These are phyloP conservation scores for Leishmania martiniquensis DNA, from an alignment of 208 protist genomes.

Conservation along the genomic window DNA sequence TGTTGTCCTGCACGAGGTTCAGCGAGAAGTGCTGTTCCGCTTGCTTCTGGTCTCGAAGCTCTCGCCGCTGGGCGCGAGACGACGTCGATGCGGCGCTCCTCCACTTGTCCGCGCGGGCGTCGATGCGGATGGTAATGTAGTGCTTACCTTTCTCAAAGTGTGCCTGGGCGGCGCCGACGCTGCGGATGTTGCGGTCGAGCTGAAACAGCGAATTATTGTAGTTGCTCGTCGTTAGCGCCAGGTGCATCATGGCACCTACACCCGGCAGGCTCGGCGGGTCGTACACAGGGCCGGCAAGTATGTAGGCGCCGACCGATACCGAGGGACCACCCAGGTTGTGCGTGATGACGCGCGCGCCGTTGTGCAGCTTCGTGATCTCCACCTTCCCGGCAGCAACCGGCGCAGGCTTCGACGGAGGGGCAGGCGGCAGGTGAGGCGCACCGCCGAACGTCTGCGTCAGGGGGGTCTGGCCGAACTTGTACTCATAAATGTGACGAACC, in stretches of 20 bases:
- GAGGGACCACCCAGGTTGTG: constrained; percentile 73
- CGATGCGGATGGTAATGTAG: constrained; percentile 79
- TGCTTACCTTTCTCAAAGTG: constrained; percentile 88
- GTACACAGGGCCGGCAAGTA: constrained; percentile 81
- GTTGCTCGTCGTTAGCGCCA: constrained; percentile 81
- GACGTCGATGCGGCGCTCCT: constrained; percentile 27
- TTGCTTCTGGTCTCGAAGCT: constrained; percentile 9
- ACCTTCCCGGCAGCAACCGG: constrained; percentile 34
- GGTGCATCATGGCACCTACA: constrained; percentile 74
- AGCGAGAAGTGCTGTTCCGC: constrained; percentile 41
- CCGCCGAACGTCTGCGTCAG: constrained; percentile 49
- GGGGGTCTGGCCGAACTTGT: constrained; percentile 77
- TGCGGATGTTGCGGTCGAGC: constrained; percentile 83
- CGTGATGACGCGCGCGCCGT: constrained; percentile 82
- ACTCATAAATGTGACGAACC: constrained; percentile 68
- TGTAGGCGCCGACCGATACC: constrained; percentile 84
- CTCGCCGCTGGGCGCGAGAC: constrained; percentile 21
- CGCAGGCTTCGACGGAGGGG: constrained; percentile 11
- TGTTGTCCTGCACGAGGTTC: constrained; percentile 80
- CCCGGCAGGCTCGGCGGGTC: constrained; percentile 77
- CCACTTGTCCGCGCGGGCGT: constrained; percentile 78
- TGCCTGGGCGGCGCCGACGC: constrained; percentile 66
- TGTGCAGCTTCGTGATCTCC: constrained; percentile 73
- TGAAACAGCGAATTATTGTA: constrained; percentile 87
- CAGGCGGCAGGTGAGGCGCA: constrained; percentile 10